Evolutionary conservation across 2,329 filamentous ascomycete species (phyloP).

Genomic region (Trichothecium roseum): DNA sequence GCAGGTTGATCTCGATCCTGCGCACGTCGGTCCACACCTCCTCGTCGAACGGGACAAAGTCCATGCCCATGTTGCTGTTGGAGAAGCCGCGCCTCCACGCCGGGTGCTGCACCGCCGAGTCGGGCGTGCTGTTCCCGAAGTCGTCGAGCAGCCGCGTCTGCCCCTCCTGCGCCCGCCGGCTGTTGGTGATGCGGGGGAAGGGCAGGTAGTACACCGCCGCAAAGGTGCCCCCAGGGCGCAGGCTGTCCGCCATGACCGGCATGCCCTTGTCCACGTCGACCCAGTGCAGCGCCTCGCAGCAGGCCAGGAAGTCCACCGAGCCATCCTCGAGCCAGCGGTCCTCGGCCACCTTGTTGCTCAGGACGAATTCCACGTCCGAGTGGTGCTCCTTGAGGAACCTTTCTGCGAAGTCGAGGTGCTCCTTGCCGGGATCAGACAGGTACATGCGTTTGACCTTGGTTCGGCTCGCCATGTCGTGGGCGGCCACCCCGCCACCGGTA

Average conservation of each 20-base stretch:
- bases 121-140: not conserved
- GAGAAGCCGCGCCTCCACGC: not conserved
- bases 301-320: not conserved
- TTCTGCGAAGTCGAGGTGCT: constrained; percentile 1
- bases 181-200: not conserved
- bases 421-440: not conserved
- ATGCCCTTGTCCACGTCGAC: not conserved
- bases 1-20: not conserved
- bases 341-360: not conserved
- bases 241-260: not conserved
- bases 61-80: not conserved
- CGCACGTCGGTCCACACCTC: not conserved
- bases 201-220: constrained; percentile 1
- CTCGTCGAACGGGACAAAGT: not conserved
- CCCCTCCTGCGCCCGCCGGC: not conserved
- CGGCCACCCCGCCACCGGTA: not conserved
- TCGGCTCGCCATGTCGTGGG: not conserved
- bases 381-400: not conserved
- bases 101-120: constrained; percentile 1
- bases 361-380: not conserved
- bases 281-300: constrained; percentile 1
- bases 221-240: not conserved
- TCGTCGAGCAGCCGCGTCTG: not conserved
- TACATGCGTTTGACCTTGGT: not conserved
- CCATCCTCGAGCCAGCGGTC: not conserved